phyloP scores from a whole-genome alignment of 495 filamentous ascomycete genomes.

The Thermothielavioides terrestris region DNA sequence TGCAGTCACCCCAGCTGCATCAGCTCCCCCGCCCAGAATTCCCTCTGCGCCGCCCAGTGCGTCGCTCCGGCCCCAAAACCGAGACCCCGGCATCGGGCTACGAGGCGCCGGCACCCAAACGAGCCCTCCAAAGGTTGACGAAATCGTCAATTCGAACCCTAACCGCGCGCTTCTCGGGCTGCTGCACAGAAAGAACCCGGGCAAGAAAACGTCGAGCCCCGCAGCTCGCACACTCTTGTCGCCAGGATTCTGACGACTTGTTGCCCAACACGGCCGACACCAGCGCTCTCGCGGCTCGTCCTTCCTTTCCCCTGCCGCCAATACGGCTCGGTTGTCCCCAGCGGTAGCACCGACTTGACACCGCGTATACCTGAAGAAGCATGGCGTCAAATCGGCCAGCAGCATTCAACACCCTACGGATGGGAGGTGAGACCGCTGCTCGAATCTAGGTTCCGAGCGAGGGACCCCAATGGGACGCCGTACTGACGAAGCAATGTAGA shows the following conservation, averaged over 20 bases:
- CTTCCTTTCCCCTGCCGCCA: constrained; percentile 21
- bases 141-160: constrained; percentile 10
- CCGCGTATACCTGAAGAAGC: too few relatives aligned
- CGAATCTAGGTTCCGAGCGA: neutral
- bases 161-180: constrained; percentile 3
- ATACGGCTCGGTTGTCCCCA: constrained; percentile 10
- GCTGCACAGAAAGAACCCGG: too few relatives aligned
- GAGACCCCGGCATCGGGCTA: constrained; percentile 12
- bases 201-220: constrained; percentile 17
- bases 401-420: constrained; percentile 45
- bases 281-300: constrained; percentile 21
- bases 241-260: constrained; percentile 19
- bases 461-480: neutral
- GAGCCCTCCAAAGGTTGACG: neutral
- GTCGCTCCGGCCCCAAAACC: constrained; percentile 16
- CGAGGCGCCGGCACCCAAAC: constrained; percentile 11
- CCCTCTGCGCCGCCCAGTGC: constrained; percentile 19
- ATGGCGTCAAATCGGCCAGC: constrained; percentile 46
- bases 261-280: constrained; percentile 44
- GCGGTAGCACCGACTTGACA: constrained; percentile 27
- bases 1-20: constrained; percentile 17
- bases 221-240: constrained; percentile 5
- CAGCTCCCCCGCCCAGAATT: constrained; percentile 15
- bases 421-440: constrained; percentile 40
- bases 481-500: constrained; percentile 46